phyloP scores from a whole-genome alignment of 768 basidiomycete genomes.

The Nidularia pulvinata region DNA sequence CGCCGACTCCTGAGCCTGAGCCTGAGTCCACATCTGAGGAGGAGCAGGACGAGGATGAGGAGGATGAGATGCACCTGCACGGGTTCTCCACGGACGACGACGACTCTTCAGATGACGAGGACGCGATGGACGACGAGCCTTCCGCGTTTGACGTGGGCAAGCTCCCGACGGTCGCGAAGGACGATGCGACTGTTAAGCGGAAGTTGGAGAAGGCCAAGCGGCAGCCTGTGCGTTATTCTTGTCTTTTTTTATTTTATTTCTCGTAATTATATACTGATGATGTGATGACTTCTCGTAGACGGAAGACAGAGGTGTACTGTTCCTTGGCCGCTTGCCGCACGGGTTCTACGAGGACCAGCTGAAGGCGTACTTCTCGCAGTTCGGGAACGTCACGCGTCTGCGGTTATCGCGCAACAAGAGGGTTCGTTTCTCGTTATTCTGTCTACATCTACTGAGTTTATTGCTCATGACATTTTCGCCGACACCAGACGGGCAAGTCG shows the following conservation, averaged over 20 bases:
- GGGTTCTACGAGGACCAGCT: slow-evolving; percentile 98
- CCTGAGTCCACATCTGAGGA: slow-evolving; percentile 7
- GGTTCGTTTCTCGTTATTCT: no score
- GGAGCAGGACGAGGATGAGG: slow-evolving; percentile 8
- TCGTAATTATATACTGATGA: no score
- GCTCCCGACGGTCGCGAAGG: slow-evolving; percentile 87
- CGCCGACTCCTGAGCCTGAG: not conserved
- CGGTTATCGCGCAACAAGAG: slow-evolving; percentile 94
- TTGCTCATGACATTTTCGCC: no score
- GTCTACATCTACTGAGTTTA: no score
- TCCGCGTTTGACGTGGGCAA: slow-evolving; percentile 63
- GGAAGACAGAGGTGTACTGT: slow-evolving; percentile 81
- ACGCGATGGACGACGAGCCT: slow-evolving; percentile 50
- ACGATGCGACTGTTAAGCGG: slow-evolving; percentile 76
- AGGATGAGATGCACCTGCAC: slow-evolving; percentile 46
- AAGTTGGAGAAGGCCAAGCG: slow-evolving; percentile 60
- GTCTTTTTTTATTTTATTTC: not conserved
- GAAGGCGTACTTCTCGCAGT: slow-evolving; percentile 91
- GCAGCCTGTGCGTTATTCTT: slow-evolving; percentile 56
- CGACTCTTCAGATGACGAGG: slow-evolving; percentile 80
- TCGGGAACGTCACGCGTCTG: slow-evolving; percentile 86
- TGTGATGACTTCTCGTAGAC: slow-evolving; percentile 20
- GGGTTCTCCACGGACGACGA: slow-evolving; percentile 82
- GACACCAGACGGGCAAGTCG: slow-evolving; percentile 81
- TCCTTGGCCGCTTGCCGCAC: slow-evolving; percentile 90